A percentile compares a stretch with the other conserved stretches of the same genome.
These are phyloP conservation scores for Moricandia arvensis DNA, from an alignment of 345 rosid species.

Conservation along the genomic window DNA sequence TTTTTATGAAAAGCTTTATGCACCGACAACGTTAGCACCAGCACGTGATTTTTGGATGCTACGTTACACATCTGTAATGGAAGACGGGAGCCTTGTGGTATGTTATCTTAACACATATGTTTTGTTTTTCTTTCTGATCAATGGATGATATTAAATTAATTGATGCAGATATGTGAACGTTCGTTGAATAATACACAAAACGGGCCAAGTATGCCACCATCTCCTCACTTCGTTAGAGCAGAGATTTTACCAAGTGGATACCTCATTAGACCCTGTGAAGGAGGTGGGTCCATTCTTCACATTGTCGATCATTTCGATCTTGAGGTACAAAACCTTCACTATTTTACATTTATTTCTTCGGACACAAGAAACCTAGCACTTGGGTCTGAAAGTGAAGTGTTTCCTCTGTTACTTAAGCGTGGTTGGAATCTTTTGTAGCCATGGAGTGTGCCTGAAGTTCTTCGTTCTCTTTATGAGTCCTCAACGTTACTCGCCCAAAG, in stretches of 20 bases:
- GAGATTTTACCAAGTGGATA: constrained; percentile 94
- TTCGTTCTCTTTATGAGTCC: constrained; percentile 94
- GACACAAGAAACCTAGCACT: constrained; percentile 25
- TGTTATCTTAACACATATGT: not conserved
- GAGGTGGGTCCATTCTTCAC: constrained; percentile 95
- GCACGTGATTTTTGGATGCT: constrained; percentile 99
- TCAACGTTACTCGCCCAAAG: constrained; percentile 90
- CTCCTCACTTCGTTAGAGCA: constrained; percentile 88
- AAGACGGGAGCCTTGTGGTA: constrained; percentile 99
- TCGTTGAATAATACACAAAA: constrained; percentile 90
- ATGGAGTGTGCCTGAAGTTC: constrained; percentile 95
- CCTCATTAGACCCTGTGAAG: constrained; percentile 95
- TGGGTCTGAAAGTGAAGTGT: constrained; percentile 2
- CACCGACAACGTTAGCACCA: constrained; percentile 96
- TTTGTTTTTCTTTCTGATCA: not conserved
- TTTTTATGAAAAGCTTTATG: constrained; percentile 51
- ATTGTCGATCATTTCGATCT: constrained; percentile 92
- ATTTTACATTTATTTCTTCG: not conserved
- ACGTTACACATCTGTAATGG: constrained; percentile 90
- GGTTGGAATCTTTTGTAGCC: constrained; percentile 50
- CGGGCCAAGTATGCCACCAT: constrained; percentile 95
- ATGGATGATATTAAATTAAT: not conserved
- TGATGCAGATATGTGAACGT: constrained; percentile 73
- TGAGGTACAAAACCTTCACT: constrained; percentile 49
- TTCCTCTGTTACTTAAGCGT: not conserved